Evolutionary conservation across 2,329 filamentous ascomycete genomes (phyloP), one percentile per base, ranked within the genome.

Genomic region (Eurotiales sp.): DNA sequence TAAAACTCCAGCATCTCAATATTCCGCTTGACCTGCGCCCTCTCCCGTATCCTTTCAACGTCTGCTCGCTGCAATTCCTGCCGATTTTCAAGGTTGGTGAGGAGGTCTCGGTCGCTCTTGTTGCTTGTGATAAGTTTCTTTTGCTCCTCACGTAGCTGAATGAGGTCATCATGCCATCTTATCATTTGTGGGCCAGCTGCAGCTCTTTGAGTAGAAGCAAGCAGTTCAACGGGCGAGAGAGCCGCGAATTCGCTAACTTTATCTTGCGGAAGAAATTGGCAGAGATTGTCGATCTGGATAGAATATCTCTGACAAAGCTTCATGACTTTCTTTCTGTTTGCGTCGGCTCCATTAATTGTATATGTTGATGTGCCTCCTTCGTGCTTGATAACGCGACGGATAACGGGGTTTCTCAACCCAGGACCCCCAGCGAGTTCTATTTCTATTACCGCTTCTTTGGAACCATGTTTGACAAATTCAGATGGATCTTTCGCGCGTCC

Each of bases 251-350:
- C 91, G 21, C 90, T 89, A 1, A 99, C 93, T 59, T 91, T 87
- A 66, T 99, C 93, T 68, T 99, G 93, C 0, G 93, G 93, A 40
- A 99, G 74, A 61, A 99, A 99, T 66, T 99, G 93, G 67, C 93
- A 99, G 2, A 99, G 78, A 60, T 99, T 99, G 74, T 99, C 93
- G 57, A 97, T 89, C 69, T 99, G 93, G 46, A 99, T 97, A 44
- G 86, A 86, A 62, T 95, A 84, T 8, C 77, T 78, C 53, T 77
- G 80, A 55, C 86, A 87, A 44, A 96, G 73, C 8, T 77, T 72
- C 59, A 86, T 77, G 6, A 97, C 78, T 3, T 77, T 77, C 61
- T 85, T 86, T 56, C 84, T 81, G 1, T 68, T 68, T 8, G 77
- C 77, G 4, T 77, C 78, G 56, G 77, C 81, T 36, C 84, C 85